Evolutionary conservation across 768 basidiomycete species (phyloP).

Genomic region (Suillus hirtellus): DNA sequence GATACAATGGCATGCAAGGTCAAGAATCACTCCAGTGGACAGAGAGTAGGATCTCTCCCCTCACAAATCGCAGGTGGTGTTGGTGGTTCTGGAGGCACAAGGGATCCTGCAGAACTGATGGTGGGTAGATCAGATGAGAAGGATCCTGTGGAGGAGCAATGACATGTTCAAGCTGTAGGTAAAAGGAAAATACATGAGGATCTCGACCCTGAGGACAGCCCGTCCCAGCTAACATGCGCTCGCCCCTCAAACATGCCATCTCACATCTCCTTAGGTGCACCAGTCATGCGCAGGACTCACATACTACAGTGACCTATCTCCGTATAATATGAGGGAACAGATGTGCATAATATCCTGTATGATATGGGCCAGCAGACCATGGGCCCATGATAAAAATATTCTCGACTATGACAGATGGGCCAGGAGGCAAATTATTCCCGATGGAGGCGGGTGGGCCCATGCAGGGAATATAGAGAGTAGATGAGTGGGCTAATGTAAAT

Average conservation of each 20-base stretch:
- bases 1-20: background rate
- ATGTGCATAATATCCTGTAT: no score
- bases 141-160: background rate
- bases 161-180: background rate
- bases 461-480: no score
- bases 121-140: background rate
- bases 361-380: no score
- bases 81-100: background rate
- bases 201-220: background rate
- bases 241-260: background rate
- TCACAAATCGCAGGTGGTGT: background rate
- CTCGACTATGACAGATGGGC: no score
- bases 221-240: background rate
- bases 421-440: no score
- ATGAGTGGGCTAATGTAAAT: no score
- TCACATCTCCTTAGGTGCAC: background rate
- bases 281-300: background rate
- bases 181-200: background rate
- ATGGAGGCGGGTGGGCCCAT: no score
- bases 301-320: no score
- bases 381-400: no score
- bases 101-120: background rate
- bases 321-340: no score
- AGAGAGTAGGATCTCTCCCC: background rate
- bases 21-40: background rate